phyloP scores from a whole-genome alignment of 805 yeast genomes.

The Sungouiella blattae region DNA sequence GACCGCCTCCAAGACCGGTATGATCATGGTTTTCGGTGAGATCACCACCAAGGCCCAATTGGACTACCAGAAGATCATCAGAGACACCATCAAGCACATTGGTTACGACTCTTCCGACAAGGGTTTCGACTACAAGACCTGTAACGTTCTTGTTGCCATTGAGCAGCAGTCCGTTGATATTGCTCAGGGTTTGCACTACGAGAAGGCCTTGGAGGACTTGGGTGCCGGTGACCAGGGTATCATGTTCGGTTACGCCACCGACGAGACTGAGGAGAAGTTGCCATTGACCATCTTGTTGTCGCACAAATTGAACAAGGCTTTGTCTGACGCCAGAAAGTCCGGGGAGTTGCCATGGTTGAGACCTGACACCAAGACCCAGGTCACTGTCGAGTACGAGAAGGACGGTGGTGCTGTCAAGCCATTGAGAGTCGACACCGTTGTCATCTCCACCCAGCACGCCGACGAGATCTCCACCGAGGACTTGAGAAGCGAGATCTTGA shows the following conservation, averaged over 20 bases:
- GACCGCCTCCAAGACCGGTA: conserved; percentile 98
- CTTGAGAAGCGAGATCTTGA: conserved; percentile 71
- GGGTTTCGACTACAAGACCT: conserved; percentile 98
- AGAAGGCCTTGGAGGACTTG: conserved; percentile 89
- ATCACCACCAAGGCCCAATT: conserved; percentile 94
- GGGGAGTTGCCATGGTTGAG: conserved; percentile 95
- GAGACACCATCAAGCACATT: conserved; percentile 97
- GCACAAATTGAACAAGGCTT: conserved; percentile 93
- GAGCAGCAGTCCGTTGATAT: conserved; percentile 99
- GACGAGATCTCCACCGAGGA: conserved; percentile 93
- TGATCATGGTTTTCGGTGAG: conserved; percentile 99
- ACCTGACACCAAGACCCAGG: conserved; percentile 99
- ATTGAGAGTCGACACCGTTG: conserved; percentile 94
- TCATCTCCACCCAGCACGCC: conserved; percentile 96
- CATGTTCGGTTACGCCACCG: conserved; percentile 99
- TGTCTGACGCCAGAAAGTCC: conserved; percentile 96
- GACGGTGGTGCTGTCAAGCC: conserved; percentile 96
- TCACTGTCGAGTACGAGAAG: conserved; percentile 91
- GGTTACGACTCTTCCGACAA: conserved; percentile 95
- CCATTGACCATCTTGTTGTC: conserved; percentile 93
- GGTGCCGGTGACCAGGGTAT: conserved; percentile 99
- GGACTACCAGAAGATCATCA: conserved; percentile 95
- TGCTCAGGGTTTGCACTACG: conserved; percentile 98
- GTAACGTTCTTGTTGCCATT: conserved; percentile 97
- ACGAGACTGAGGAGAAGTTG: conserved; percentile 95